Conservation (phyloP, 805 yeast genomes). For the Nakazawaea anatomiae region DNA sequence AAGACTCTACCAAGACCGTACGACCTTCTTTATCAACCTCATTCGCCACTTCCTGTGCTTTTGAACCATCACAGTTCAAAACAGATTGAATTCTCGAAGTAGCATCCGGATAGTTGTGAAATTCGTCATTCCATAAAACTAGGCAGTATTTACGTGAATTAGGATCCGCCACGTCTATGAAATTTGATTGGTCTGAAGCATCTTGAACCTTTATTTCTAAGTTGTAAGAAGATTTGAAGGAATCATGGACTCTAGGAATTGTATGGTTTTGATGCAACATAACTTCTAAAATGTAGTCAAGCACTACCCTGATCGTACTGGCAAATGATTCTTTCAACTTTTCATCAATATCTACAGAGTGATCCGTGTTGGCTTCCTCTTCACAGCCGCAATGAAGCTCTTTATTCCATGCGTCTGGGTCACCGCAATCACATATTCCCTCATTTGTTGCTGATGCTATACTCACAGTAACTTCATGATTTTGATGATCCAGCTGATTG, state of each 20-base stretch:
- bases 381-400: slow-evolving; percentile 45
- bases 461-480: slow-evolving; percentile 56
- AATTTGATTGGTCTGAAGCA: slow-evolving; percentile 1
- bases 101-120: slow-evolving; percentile 40
- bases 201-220: not conserved
- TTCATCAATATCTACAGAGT: not conserved
- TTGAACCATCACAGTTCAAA: not conserved
- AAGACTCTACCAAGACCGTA: slow-evolving; percentile 33
- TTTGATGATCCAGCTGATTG: slow-evolving; percentile 59
- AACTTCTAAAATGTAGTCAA: slow-evolving; percentile 40
- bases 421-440: slow-evolving; percentile 75
- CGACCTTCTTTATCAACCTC: slow-evolving; percentile 47
- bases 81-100: slow-evolving; percentile 10
- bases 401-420: slow-evolving; percentile 53
- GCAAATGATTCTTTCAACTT: slow-evolving; percentile 17
- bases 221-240: slow-evolving; percentile 7
- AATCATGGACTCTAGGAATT: slow-evolving; percentile 29
- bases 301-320: slow-evolving; percentile 25
- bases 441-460: slow-evolving; percentile 39
- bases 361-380: slow-evolving; percentile 1
- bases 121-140: slow-evolving; percentile 75
- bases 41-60: slow-evolving; percentile 33
- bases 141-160: slow-evolving; percentile 38
- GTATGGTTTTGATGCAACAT: slow-evolving; percentile 32
- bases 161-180: slow-evolving; percentile 20